phyloP scores from a whole-genome alignment of 805 yeast genomes.

The Lipomyces mesembrius region DNA sequence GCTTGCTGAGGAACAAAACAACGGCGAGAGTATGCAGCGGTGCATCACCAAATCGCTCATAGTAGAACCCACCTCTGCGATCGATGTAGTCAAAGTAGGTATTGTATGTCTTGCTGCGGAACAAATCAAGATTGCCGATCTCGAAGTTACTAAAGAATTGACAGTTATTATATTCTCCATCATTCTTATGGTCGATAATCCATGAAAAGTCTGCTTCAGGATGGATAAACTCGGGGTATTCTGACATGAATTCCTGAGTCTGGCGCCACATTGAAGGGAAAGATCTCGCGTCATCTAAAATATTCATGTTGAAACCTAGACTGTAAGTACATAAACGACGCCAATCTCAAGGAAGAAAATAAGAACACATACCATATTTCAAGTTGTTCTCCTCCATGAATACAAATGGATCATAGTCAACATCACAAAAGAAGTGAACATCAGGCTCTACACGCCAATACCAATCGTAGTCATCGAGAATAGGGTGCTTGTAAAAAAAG shows the following conservation, averaged over 20 bases:
- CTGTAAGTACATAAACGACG: background rate
- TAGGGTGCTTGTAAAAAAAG: slow-evolving; percentile 66
- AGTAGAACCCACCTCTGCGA: slow-evolving; percentile 67
- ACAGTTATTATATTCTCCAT: slow-evolving; percentile 67
- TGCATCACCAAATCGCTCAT: slow-evolving; percentile 82
- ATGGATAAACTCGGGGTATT: slow-evolving; percentile 60
- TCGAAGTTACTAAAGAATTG: slow-evolving; percentile 85
- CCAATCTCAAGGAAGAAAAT: background rate
- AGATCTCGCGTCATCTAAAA: slow-evolving; percentile 37
- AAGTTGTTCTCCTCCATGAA: slow-evolving; percentile 77
- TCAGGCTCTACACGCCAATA: slow-evolving; percentile 97
- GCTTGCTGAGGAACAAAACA: slow-evolving; percentile 56
- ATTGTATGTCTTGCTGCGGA: slow-evolving; percentile 59
- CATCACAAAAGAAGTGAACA: slow-evolving; percentile 73
- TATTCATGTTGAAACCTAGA: slow-evolving; percentile 36
- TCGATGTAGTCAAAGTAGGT: slow-evolving; percentile 63
- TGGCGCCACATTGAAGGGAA: slow-evolving; percentile 65
- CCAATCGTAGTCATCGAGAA: slow-evolving; percentile 62
- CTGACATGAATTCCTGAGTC: slow-evolving; percentile 53
- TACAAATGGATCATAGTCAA: slow-evolving; percentile 77
- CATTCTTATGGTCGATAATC: slow-evolving; percentile 61
- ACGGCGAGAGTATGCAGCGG: slow-evolving; percentile 72
- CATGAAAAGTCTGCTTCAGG: slow-evolving; percentile 49
- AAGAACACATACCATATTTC: slow-evolving; percentile 56
- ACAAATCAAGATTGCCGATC: slow-evolving; percentile 62